These are phyloP conservation scores for Cordia subcordata DNA, from an alignment of 257 asterid species.

Conservation along the genomic window DNA sequence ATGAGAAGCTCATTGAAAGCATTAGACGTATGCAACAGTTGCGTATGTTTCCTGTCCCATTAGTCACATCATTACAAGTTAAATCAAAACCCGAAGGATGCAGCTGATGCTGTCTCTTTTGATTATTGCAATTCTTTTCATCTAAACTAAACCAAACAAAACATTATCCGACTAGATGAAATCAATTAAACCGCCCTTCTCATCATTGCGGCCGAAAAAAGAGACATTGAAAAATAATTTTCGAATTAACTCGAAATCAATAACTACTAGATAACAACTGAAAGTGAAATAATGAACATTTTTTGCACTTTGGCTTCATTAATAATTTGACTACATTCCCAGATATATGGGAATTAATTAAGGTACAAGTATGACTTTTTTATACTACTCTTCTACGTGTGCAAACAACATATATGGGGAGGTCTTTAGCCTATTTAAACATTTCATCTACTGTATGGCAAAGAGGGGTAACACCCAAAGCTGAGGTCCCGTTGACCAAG, in stretches of 20 bases:
- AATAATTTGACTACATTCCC: slow-evolving; percentile 17
- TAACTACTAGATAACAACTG: not conserved
- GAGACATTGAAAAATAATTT: no score
- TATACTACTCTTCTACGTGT: not conserved
- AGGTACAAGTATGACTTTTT: slow-evolving; percentile 4
- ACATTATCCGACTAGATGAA: not conserved
- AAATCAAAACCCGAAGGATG: no score
- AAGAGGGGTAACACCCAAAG: slow-evolving; percentile 37
- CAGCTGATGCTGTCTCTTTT: no score
- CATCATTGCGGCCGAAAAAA: no score
- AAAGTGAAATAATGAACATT: not conserved
- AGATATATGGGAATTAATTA: slow-evolving; percentile 9
- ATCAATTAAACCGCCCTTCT: no score
- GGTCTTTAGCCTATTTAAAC: no score
- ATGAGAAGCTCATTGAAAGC: no score
- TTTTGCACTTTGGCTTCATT: slow-evolving; percentile 9
- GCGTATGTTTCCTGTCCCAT: no score
- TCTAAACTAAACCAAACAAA: not conserved
- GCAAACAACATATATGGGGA: slow-evolving; percentile 15
- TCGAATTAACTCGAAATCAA: not conserved
- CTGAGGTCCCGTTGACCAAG: slow-evolving; percentile 28
- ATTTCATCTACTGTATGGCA: slow-evolving; percentile 44
- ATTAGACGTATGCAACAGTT: no score
- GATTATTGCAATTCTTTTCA: no score
- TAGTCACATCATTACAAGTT: no score